These are phyloP conservation scores for Flaveria floridana DNA, from an alignment of 140 eudicot genomes.

Conservation along the genomic window DNA sequence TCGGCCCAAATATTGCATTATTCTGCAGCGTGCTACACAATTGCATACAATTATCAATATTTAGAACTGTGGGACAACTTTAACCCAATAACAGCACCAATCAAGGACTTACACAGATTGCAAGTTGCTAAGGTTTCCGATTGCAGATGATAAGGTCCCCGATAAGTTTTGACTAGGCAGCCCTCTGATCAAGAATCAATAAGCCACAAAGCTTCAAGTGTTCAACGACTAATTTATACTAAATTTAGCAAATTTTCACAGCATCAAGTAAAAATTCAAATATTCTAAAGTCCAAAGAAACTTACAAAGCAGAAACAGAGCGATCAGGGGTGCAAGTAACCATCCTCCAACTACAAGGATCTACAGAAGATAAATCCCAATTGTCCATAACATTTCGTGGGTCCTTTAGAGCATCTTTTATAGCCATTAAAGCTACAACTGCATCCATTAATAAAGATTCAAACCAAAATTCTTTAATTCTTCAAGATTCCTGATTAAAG, in stretches of 20 bases:
- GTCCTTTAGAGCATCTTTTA: conserved; percentile 66
- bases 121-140: conserved; percentile 85
- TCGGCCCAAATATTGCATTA: conserved; percentile 72
- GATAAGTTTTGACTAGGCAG: conserved; percentile 83
- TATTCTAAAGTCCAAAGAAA: background rate
- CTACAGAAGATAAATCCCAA: conserved; percentile 92
- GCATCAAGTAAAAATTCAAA: background rate
- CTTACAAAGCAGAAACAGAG: conserved; percentile 74
- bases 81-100: background rate
- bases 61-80: conserved; percentile 7
- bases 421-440: conserved; percentile 94
- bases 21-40: conserved; percentile 77
- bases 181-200: conserved; percentile 53
- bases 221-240: background rate
- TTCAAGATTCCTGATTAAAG: conserved; percentile 19
- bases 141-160: conserved; percentile 82
- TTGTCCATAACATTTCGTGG: conserved; percentile 84
- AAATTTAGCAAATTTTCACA: background rate
- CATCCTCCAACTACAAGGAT: conserved; percentile 99
- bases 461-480: background rate
- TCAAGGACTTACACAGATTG: conserved; percentile 73
- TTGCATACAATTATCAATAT: conserved; percentile 9
- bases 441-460: conserved; percentile 26
- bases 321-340: conserved; percentile 81
- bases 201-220: conserved; percentile 22